Evolutionary conservation across 768 basidiomycete genomes (phyloP).

Genomic region (Collybia nuda): DNA sequence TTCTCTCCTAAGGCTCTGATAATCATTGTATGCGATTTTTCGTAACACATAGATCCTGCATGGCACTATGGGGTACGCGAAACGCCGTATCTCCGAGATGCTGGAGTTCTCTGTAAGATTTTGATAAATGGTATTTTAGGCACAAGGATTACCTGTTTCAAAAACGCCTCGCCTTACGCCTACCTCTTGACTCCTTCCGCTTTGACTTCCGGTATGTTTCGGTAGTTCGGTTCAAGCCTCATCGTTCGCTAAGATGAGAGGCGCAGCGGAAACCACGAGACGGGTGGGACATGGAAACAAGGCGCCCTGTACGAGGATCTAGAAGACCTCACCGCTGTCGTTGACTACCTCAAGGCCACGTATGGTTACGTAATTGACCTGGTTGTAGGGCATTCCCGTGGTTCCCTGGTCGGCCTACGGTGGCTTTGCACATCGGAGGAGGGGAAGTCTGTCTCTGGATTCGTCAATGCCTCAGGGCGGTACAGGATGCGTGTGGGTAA

Average conservation of each 20-base stretch:
- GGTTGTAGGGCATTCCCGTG: slow-evolving; percentile 79
- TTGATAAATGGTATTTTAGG: slow-evolving; percentile 38
- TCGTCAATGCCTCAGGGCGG: slow-evolving; percentile 75
- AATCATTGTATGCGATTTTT: slow-evolving; percentile 8
- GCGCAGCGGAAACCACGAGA: slow-evolving; percentile 75
- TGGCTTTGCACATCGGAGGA: slow-evolving; percentile 70
- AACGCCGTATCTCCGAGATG: slow-evolving; percentile 22
- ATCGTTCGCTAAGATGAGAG: slow-evolving; percentile 4
- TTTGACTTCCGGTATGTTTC: slow-evolving; percentile 81
- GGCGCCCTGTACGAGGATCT: slow-evolving; percentile 61
- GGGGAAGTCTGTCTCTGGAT: slow-evolving; percentile 53
- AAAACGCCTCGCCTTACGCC: slow-evolving; percentile 59
- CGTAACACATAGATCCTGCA: slow-evolving; percentile 61
- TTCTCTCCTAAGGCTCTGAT: slow-evolving; percentile 10
- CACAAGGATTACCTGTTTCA: slow-evolving; percentile 88
- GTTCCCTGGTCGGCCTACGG: slow-evolving; percentile 61
- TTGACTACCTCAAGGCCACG: slow-evolving; percentile 52
- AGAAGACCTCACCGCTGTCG: slow-evolving; percentile 65
- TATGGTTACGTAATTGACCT: slow-evolving; percentile 71
- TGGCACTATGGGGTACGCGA: slow-evolving; percentile 71
- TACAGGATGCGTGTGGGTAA: slow-evolving; percentile 75
- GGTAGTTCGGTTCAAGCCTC: not conserved
- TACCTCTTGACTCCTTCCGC: slow-evolving; percentile 80
- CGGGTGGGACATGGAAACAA: slow-evolving; percentile 63
- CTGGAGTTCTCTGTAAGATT: slow-evolving; percentile 11